Percentiles rank a stretch among this genome's conserved stretches.
Evolutionary conservation across 2,329 filamentous ascomycete species (phyloP).

Genomic region (Ampelomyces quisqualis): DNA sequence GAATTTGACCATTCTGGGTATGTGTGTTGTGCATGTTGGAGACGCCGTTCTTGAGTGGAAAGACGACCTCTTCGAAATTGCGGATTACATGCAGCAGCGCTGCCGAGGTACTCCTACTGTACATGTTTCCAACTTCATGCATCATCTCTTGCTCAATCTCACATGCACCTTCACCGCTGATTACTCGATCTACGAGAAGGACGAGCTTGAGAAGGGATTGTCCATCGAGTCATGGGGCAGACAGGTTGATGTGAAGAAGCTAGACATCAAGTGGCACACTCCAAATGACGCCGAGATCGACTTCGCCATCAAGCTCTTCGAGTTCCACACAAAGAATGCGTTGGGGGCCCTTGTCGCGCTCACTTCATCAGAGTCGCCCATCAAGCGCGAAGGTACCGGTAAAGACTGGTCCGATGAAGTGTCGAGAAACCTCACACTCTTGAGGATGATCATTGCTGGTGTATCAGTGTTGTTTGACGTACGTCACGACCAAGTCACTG

Average conservation of each 20-base stretch:
- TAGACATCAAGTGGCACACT: slow-evolving; percentile 90
- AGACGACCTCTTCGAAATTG: slow-evolving; percentile 84
- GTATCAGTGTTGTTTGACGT: slow-evolving; percentile 88
- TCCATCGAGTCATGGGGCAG: slow-evolving; percentile 82
- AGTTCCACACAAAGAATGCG: slow-evolving; percentile 76
- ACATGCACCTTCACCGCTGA: slow-evolving; percentile 94
- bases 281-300: slow-evolving; percentile 76
- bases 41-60: slow-evolving; percentile 86
- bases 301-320: slow-evolving; percentile 87
- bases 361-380: slow-evolving; percentile 76
- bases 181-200: slow-evolving; percentile 82
- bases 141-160: slow-evolving; percentile 90
- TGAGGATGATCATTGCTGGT: slow-evolving; percentile 86
- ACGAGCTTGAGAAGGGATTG: slow-evolving; percentile 68
- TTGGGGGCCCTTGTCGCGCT: slow-evolving; percentile 72
- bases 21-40: slow-evolving; percentile 96
- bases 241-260: slow-evolving; percentile 68
- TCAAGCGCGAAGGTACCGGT: slow-evolving; percentile 90
- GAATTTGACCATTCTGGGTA: slow-evolving; percentile 95
- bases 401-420: slow-evolving; percentile 99
- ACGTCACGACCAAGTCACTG: slow-evolving; percentile 41
- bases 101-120: slow-evolving; percentile 93
- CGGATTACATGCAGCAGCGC: slow-evolving; percentile 93
- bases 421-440: slow-evolving; percentile 80
- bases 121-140: slow-evolving; percentile 95